A percentile compares a stretch with the other conserved stretches of the same genome.
phyloP scores from a whole-genome alignment of 768 basidiomycete genomes.

The Leccinum sublutescens region DNA sequence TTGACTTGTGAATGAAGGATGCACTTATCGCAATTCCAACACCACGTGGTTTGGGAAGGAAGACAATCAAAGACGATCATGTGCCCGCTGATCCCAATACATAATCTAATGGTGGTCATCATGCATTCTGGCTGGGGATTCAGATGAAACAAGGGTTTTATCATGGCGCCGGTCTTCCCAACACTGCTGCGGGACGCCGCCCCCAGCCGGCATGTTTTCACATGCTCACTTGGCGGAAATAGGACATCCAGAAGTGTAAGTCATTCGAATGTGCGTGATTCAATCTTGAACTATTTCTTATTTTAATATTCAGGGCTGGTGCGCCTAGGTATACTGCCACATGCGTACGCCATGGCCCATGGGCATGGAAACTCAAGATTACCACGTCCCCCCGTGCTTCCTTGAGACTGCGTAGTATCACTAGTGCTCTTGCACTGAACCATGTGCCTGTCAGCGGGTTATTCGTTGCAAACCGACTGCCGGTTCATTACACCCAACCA shows the following conservation, averaged over 20 bases:
- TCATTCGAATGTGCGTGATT: background rate
- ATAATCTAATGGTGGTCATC: background rate
- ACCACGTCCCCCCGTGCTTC: background rate
- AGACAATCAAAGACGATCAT: background rate
- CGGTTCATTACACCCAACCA: background rate
- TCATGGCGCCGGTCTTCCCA: background rate
- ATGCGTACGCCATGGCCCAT: background rate
- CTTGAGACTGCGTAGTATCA: background rate
- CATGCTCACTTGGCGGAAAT: constrained; percentile 12
- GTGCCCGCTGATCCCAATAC: background rate
- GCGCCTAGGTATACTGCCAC: background rate
- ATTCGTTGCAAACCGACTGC: background rate
- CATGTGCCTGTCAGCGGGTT: background rate
- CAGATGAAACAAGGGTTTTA: constrained; percentile 23
- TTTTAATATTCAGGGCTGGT: background rate
- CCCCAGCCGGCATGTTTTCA: background rate
- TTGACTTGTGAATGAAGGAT: background rate
- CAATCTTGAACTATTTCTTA: background rate
- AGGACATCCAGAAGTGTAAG: constrained; percentile 4
- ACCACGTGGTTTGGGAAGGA: background rate
- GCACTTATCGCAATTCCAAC: background rate
- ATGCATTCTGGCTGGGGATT: background rate
- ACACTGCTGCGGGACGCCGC: background rate
- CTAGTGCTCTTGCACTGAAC: background rate
- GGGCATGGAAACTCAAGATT: background rate